Evolutionary conservation across 768 basidiomycete species (phyloP).

Genomic region (Clavulina sp.): DNA sequence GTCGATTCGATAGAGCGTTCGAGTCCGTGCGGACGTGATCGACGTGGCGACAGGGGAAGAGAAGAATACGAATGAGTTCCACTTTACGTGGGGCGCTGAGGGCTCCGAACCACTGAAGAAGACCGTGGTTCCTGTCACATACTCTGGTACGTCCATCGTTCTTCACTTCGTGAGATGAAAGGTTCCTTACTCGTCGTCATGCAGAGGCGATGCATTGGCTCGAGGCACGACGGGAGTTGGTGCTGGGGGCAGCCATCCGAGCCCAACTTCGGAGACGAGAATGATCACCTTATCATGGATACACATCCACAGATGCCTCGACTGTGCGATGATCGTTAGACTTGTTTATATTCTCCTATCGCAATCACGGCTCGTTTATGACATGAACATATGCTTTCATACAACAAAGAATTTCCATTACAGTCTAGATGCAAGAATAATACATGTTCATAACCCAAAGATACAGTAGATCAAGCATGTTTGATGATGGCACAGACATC

Average conservation of each 20-base stretch:
- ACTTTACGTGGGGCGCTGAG: conserved; percentile 51
- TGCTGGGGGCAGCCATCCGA: too few species aligned
- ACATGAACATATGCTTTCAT: too few species aligned
- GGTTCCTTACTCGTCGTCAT: conserved; percentile 13
- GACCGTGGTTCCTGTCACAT: conserved; percentile 49
- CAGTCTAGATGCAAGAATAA: too few species aligned
- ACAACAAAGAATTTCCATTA: too few species aligned
- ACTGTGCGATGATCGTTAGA: too few species aligned
- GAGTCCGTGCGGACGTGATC: conserved; percentile 54
- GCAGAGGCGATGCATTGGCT: conserved; percentile 75
- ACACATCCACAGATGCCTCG: too few species aligned
- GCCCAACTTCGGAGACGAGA: too few species aligned
- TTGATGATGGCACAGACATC: not conserved
- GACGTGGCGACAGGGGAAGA: conserved; percentile 47
- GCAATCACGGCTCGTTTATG: too few species aligned
- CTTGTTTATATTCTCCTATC: too few species aligned
- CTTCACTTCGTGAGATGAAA: conserved; percentile 13
- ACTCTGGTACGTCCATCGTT: conserved; percentile 27
- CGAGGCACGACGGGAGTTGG: conserved; percentile 57
- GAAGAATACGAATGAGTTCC: conserved; percentile 56
- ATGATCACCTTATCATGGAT: too few species aligned
- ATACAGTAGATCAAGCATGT: not conserved
- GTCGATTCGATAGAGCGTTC: conserved; percentile 35
- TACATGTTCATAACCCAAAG: not conserved
- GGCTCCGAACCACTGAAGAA: conserved; percentile 21